Evolutionary conservation across 768 basidiomycete genomes (phyloP).

Genomic region (Clitopilus hobsonii): DNA sequence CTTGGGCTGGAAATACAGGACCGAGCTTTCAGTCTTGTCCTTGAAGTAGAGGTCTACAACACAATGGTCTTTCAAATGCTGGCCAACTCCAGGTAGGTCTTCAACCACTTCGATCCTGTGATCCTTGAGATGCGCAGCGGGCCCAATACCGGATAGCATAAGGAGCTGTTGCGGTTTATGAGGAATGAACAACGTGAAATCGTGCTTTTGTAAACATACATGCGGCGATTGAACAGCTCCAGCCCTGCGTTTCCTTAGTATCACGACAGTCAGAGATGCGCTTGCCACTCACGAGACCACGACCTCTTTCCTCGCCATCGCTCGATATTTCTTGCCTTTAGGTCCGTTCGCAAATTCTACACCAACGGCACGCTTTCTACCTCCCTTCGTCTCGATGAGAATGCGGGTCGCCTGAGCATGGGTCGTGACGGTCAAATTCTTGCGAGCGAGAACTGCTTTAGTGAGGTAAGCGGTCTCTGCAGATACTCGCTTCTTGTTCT

Average conservation of each 20-base stretch:
- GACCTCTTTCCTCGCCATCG: constrained; percentile 52
- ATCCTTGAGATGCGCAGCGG: constrained; percentile 46
- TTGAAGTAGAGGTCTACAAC: constrained; percentile 47
- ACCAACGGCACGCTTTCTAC: constrained; percentile 45
- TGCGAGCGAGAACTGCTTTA: constrained; percentile 53
- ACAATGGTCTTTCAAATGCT: constrained; percentile 68
- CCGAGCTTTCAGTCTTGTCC: constrained; percentile 41
- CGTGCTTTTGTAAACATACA: constrained; percentile 13
- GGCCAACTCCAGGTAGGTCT: constrained; percentile 72
- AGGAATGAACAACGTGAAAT: neutral
- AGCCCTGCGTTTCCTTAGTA: constrained; percentile 27
- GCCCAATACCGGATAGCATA: constrained; percentile 76
- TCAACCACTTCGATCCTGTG: constrained; percentile 51
- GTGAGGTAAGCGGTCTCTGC: constrained; percentile 68
- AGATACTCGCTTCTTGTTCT: constrained; percentile 49
- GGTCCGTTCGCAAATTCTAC: constrained; percentile 50
- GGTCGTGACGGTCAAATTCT: constrained; percentile 60
- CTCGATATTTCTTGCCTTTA: constrained; percentile 35
- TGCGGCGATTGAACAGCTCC: constrained; percentile 61
- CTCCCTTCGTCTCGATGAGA: constrained; percentile 40
- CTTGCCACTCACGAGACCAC: constrained; percentile 46
- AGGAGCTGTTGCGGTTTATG: constrained; percentile 40
- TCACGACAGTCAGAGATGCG: neutral
- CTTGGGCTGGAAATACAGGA: constrained; percentile 32
- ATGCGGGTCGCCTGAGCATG: constrained; percentile 54